Evolutionary conservation across 768 basidiomycete genomes (phyloP), one percentile per base, ranked within the genome.

Genomic region (Hericium coralloides): DNA sequence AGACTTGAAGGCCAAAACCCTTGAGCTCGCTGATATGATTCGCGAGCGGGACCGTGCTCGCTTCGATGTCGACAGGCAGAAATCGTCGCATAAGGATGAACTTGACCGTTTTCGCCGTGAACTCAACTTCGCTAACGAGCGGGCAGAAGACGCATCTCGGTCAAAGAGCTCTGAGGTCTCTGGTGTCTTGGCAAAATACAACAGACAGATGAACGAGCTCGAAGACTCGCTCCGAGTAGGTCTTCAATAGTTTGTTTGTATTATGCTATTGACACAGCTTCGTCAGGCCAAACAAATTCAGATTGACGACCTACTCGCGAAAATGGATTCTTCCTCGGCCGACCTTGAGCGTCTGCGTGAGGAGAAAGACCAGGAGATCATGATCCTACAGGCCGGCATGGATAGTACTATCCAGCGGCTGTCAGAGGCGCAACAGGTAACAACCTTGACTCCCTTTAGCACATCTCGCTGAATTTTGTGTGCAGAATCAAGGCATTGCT

Each of bases 11-110:
- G 79, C 91, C n/a, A 99, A 99, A 81, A 99, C 98, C 67, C 72
- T 99, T 55, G 97, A 98, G 70, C 76, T 99, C 18, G 97, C 97
- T 22, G 97, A 98, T 68, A 99, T 99, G 97, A 88, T 99, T 63
- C 82, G 95, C 49, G 97, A 99, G 71, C 84, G 97, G 37, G 97
- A 99, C 68, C 80, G 95, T 56, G 94, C 95, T 38, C 79, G 97
- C 47, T 98, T 97, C 66, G 97, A 99, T 62, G 75, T 98, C 22
- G 97, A 99, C 67, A 79, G 97, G 20, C 81, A 92, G 68, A 98
- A 95, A 73, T 83, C 92, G 5, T 87, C 85, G 52, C 94, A 98
- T 70, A 95, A 94, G 67, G 97, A 99, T 57, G 97, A 99, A 67
- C 68, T 92, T 38, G 97, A 98, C 60, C 84, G 97, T 10, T 66